A percentile compares a stretch with the other conserved stretches of the same genome.
These are phyloP conservation scores for Candida sp. DNA, from an alignment of 1,139 yeast species.

Conservation along the genomic window DNA sequence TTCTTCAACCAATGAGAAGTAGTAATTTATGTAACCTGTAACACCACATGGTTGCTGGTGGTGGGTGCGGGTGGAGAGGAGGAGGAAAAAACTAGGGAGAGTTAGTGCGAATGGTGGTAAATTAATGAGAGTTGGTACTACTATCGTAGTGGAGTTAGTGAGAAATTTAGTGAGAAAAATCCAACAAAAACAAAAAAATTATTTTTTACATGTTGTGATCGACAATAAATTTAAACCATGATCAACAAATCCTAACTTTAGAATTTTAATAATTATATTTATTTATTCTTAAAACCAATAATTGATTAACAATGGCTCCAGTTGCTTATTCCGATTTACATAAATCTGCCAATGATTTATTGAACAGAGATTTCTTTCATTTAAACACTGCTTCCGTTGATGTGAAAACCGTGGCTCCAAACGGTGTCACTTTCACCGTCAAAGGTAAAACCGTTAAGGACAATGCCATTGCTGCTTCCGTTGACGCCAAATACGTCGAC, in stretches of 20 bases:
- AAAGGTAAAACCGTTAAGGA: constrained; percentile 89
- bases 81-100: not conserved
- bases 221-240: not conserved
- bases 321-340: constrained; percentile 88
- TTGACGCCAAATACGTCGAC: constrained; percentile 93
- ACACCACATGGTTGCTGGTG: not conserved
- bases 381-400: constrained; percentile 83
- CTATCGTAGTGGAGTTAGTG: too few species aligned
- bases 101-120: not conserved
- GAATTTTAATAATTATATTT: too few species aligned
- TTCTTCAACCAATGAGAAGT: not conserved
- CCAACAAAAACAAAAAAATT: too few species aligned
- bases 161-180: too few species aligned
- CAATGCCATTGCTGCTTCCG: constrained; percentile 81
- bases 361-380: constrained; percentile 93
- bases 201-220: not conserved
- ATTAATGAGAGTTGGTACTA: too few species aligned
- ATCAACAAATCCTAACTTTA: not conserved
- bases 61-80: not conserved
- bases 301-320: constrained; percentile 40
- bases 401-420: constrained; percentile 91
- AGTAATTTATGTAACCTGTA: not conserved
- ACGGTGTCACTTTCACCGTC: constrained; percentile 93
- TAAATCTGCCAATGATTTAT: constrained; percentile 85
- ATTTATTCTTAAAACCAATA: not conserved